Base-by-base conservation (phyloP, 176 grass and related monocot species). In the Bothriochloa decipiens region DNA sequence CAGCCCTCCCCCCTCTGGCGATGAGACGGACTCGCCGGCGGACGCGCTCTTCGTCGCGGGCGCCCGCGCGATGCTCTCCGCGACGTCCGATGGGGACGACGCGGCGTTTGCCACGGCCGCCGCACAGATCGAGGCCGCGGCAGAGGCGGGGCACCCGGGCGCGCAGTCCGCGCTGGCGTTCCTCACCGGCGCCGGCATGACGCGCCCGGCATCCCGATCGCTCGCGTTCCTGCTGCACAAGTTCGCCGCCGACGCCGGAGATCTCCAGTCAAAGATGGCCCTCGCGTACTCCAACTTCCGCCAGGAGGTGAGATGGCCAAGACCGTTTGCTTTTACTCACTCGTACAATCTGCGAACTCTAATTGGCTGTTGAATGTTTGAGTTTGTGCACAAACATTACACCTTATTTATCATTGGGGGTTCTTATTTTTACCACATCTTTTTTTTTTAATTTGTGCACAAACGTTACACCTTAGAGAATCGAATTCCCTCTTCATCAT, bases 231-330 rank as follows among this genome's bases (percentile, higher is more conserved):
- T 99, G 86, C 89, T 88, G 80, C 93, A 99, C 88, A 90, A 90
- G 66, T 99, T 99, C 50, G 96, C 96, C 0, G 93, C 93, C 27
- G 91, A 96, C 45, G 91, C 87, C 6, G 96, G 96, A 17, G 89
- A 94, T 82, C 78, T 94, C 49, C 96, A 96, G 81, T 99, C 96
- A 37, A 99, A 96, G 86, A 99, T 99, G 96, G 93, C 91, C 26
- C 86, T 99, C 3, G 96, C 91, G 28, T 99, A 99, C 76, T 84
- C 89, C 74, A 96, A 92, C 68, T 96, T 96, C 81, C 93, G 91
- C 18, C 91, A 96, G 86, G 89, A 95, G 75, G 96, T 99, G 72
- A 87, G 40, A 6, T 83, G 41, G 29, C 67, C 81, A 22, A 26
- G 40, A 89, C 75, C 62, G 8, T 57, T 82, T 79, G 7, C 37